Evolutionary conservation across 2,329 filamentous ascomycete species (phyloP), one percentile per base, ranked within the genome.

Genomic region (Escovopsis sp.): DNA sequence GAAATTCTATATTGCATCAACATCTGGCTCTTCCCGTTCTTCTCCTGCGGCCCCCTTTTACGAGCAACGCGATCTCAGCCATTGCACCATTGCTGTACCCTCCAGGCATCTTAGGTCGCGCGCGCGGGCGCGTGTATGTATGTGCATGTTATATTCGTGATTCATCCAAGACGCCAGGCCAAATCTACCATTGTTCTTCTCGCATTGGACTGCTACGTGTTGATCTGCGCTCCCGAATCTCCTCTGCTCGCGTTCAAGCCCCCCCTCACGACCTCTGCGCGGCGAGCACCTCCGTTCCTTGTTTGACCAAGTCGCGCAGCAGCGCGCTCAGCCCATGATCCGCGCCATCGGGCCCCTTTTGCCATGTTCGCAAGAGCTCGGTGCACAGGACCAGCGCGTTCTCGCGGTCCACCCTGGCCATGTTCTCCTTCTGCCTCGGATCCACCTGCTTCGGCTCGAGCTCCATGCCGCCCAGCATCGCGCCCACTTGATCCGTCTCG

Each of bases 331-430:
- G 50, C 19, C 58, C 56, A 39, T 54, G 48, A 2, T 57, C 43
- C 1, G 62, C 50, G 43, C 73, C 46, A 6, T 58, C 54, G 1
- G 54, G 49, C 0, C 58, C 54, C 21, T 25, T 25, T 11, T 25
- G 8, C 14, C 58, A 56, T 31, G 57, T 60, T 45, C 61, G 62
- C 28, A 74, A 45, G 35, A 79, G 45, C 50, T 76, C 67, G 2
- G 63, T 63, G 4, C 74, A 61, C 38, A 79, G 50, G 1, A 78
- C 68, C 16, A 79, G 52, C 0, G 63, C 70, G 41, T 79, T 79
- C 49, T 77, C 72, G 8, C 71, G 61, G 44, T 78, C 72, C 5
- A 70, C 57, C 39, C 60, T 61, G 2, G 56, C 54, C 57, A 68
- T 66, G 30, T 58, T 58, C 1, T 59, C 62, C 29, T 56, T 50